phyloP scores from a whole-genome alignment of 2,329 filamentous ascomycete genomes.

The Nakataea oryzae region DNA sequence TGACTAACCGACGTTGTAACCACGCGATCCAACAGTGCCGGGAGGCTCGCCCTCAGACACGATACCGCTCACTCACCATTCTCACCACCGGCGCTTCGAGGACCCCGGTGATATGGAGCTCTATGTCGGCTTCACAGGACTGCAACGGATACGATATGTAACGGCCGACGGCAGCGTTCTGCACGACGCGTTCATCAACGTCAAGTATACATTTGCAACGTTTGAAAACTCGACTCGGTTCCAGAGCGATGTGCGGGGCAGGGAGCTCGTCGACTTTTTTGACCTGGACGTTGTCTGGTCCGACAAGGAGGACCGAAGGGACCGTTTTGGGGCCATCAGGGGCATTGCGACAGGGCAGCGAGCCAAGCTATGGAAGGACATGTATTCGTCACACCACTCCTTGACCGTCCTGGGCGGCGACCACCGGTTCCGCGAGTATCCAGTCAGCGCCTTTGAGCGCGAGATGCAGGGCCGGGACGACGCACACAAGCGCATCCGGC shows the following conservation, averaged over 20 bases:
- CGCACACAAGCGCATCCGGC: constrained; percentile 30
- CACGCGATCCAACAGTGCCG: constrained; percentile 24
- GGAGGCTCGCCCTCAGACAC: constrained; percentile 31
- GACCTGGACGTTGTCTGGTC: constrained; percentile 43
- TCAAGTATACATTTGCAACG: constrained; percentile 40
- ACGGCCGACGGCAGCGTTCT: constrained; percentile 33
- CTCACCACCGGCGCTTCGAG: constrained; percentile 38
- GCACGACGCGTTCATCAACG: constrained; percentile 35
- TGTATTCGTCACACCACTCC: constrained; percentile 34
- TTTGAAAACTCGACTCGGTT: constrained; percentile 35
- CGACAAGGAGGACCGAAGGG: constrained; percentile 35
- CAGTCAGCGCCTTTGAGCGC: constrained; percentile 34
- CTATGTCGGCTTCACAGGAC: constrained; percentile 34
- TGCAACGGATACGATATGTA: constrained; percentile 36
- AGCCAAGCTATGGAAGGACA: constrained; percentile 40
- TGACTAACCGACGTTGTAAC: background rate
- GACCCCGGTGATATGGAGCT: constrained; percentile 39
- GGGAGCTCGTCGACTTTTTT: constrained; percentile 38
- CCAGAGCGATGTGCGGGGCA: constrained; percentile 35
- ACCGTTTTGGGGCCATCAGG: constrained; percentile 36
- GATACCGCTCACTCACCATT: constrained; percentile 38
- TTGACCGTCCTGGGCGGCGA: constrained; percentile 37
- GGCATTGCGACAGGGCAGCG: constrained; percentile 41
- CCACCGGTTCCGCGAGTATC: constrained; percentile 35
- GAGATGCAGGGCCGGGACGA: constrained; percentile 36